Evolutionary conservation across 2,329 filamentous ascomycete genomes (phyloP).

Genomic region (Penicillium sp.): DNA sequence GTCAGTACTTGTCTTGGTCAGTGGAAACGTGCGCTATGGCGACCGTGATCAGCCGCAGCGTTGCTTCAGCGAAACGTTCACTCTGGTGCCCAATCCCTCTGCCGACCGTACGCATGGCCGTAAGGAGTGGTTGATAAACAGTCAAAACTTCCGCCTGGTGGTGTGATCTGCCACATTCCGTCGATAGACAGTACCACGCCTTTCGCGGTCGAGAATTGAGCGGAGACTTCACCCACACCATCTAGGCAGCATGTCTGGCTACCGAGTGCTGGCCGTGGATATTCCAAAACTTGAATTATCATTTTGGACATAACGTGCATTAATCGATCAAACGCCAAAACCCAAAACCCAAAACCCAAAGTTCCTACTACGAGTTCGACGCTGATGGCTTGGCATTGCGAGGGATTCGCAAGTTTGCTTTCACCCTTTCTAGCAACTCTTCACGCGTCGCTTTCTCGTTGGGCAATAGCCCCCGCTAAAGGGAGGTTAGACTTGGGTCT

Average conservation of each 20-base stretch:
- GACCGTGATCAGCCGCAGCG: slow-evolving; percentile 57
- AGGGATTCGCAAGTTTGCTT: slow-evolving; percentile 57
- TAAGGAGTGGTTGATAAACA: slow-evolving; percentile 61
- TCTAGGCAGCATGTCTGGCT: too few relatives aligned
- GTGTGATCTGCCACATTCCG: slow-evolving; percentile 30
- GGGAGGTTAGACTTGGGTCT: slow-evolving; percentile 4
- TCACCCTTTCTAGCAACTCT: slow-evolving; percentile 62
- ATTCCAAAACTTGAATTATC: background rate
- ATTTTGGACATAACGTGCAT: too few relatives aligned
- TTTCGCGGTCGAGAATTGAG: too few relatives aligned
- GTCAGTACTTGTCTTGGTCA: slow-evolving; percentile 66
- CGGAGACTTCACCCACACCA: too few relatives aligned
- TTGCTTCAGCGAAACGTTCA: slow-evolving; percentile 72
- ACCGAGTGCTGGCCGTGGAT: too few relatives aligned
- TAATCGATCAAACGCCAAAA: too few relatives aligned
- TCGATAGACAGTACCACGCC: background rate
- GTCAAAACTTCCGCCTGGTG: slow-evolving; percentile 62
- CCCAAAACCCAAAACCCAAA: too few relatives aligned
- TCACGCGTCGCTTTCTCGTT: slow-evolving; percentile 54
- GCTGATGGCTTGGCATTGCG: slow-evolving; percentile 18
- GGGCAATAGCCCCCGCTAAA: slow-evolving; percentile 59
- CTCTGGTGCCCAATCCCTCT: slow-evolving; percentile 64
- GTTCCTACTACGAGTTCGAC: too few relatives aligned
- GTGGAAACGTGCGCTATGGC: slow-evolving; percentile 65
- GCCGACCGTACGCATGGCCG: slow-evolving; percentile 50